A percentile compares a stretch with the other conserved stretches of the same genome.
Evolutionary conservation across 345 rosid genomes (phyloP).

Genomic region (Cardiospermum halicacabum): DNA sequence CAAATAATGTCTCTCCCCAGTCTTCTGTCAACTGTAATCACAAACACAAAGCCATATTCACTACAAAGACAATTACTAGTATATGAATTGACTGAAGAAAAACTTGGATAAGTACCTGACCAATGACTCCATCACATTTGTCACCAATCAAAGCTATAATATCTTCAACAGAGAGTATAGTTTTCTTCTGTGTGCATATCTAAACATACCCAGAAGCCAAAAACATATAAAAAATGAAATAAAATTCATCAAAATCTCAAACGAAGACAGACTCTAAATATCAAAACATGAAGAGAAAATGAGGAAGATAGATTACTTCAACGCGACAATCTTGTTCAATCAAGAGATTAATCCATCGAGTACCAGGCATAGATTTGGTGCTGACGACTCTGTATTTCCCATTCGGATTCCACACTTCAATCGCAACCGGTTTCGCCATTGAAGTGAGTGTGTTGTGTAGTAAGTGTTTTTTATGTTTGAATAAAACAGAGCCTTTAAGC

Average conservation of each 20-base stretch:
- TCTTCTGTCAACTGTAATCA: slow-evolving; percentile 75
- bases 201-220: slow-evolving; percentile 12
- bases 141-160: slow-evolving; percentile 80
- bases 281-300: neutral
- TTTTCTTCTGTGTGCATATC: slow-evolving; percentile 93
- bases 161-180: slow-evolving; percentile 89
- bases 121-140: slow-evolving; percentile 93
- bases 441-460: too few species aligned
- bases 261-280: neutral
- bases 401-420: slow-evolving; percentile 89
- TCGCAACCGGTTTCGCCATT: slow-evolving; percentile 88
- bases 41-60: too few species aligned
- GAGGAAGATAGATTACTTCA: slow-evolving; percentile 45
- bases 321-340: slow-evolving; percentile 84
- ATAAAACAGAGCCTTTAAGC: neutral
- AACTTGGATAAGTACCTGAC: slow-evolving; percentile 47
- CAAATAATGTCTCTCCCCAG: slow-evolving; percentile 91
- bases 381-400: slow-evolving; percentile 93
- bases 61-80: neutral
- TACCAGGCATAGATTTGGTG: slow-evolving; percentile 96
- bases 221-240: too few species aligned
- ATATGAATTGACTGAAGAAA: neutral
- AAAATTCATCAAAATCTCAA: slow-evolving; percentile 1
- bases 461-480: neutral
- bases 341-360: slow-evolving; percentile 97